Conservation (phyloP, 2,329 filamentous ascomycete genomes). For the Truncatella angustata region DNA sequence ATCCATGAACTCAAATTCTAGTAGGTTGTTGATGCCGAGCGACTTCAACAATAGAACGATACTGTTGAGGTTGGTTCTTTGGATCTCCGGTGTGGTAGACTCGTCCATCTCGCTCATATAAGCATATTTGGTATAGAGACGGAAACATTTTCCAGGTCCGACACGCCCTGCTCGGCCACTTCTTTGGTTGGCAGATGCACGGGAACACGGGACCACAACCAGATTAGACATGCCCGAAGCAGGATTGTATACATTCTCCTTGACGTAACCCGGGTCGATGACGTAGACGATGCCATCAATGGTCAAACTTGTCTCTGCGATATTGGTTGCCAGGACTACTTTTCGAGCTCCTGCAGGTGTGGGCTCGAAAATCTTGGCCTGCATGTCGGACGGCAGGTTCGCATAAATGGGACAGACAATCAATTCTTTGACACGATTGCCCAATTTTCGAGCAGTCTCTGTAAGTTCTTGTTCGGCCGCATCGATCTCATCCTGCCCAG, state of each 20-base stretch:
- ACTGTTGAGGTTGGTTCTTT: constrained; percentile 81
- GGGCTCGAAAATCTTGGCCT: constrained; percentile 91
- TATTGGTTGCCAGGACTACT: constrained; percentile 92
- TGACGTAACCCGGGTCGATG: constrained; percentile 92
- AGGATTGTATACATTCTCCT: constrained; percentile 92
- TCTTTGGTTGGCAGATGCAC: constrained; percentile 89
- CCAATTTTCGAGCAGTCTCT: constrained; percentile 84
- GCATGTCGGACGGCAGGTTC: constrained; percentile 85
- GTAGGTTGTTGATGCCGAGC: constrained; percentile 85
- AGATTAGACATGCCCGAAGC: constrained; percentile 90
- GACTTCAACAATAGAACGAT: constrained; percentile 86
- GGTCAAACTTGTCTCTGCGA: constrained; percentile 92
- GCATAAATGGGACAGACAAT: constrained; percentile 93
- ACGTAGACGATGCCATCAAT: constrained; percentile 97
- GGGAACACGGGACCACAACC: constrained; percentile 85
- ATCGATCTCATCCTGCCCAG: constrained; percentile 95
- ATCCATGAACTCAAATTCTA: constrained; percentile 96
- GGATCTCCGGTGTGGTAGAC: constrained; percentile 88
- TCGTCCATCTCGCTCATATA: constrained; percentile 95
- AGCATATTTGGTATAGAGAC: constrained; percentile 89
- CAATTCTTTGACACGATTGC: constrained; percentile 79
- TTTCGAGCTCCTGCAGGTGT: constrained; percentile 84
- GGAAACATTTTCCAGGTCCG: constrained; percentile 87
- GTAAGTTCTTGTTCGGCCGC: constrained; percentile 79
- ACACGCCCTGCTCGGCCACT: constrained; percentile 91